Base-by-base conservation (phyloP, 805 yeast genomes). In the Myxozyma geophila region DNA sequence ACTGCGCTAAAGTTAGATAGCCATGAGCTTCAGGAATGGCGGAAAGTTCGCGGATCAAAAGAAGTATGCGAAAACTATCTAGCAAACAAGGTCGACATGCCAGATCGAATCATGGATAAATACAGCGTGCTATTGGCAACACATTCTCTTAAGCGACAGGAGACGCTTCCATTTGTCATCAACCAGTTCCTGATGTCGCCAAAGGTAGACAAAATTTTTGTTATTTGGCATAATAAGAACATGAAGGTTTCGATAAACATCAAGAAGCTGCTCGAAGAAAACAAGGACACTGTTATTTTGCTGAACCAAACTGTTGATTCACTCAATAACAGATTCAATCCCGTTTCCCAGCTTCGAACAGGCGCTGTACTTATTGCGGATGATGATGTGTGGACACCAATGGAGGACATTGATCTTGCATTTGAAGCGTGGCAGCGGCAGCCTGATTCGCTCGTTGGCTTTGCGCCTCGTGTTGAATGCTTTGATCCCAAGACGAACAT, bases 381-480 rank as follows among this genome's bases (percentile, higher is more conserved):
- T 54, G 69, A 66, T 44, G 69, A 66, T 33, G 69, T 66, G 19
- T 66, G 69, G 69, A 54, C 69, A 12, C 64, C 69, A 12, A 64
- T 58, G 19, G 69, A 66, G 21, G 65, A 60, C 19, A 56, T 66
- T 19, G 68, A 63, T 19, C 59, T 63, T 12, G 69, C 69, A 19
- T 66, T 66, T 40, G 69, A 66, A 35, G 59, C 69, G 1, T 66
- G 69, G 69, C 59, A 43, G 50, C 64, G 62, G 7, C 69, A 66
- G 54, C 64, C 63, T 15, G 69, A 66, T 33, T 63, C 68, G 8
- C 56, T 66, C 12, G 69, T 66, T 9, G 69, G 69, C 23, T 66
- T 62, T 41, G 69, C 69, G 9, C 69, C 69, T 9, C 64, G 69
- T 21, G 64, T 54, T 8, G 69, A 63, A 44, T 66, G 69, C 43